Evolutionary conservation across 345 rosid species (phyloP).

Genomic region (Arabis hirsuta): DNA sequence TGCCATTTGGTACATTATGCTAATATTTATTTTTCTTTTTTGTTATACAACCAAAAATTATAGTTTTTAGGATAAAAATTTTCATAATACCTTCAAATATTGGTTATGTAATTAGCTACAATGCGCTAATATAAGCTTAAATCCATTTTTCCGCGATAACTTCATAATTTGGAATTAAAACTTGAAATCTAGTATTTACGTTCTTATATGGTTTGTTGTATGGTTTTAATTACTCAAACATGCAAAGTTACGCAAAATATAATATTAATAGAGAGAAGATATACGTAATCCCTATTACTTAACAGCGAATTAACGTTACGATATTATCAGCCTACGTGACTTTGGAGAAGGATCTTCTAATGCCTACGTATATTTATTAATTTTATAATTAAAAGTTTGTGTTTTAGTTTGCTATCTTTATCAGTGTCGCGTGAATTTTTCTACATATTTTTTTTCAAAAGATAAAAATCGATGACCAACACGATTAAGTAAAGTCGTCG

Average conservation of each 20-base stretch:
- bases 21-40: neutral
- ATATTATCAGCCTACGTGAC: slow-evolving; percentile 24
- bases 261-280: neutral
- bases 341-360: slow-evolving; percentile 32
- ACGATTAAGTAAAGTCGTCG: slow-evolving; percentile 41
- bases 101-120: too few relatives aligned
- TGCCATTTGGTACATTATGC: neutral
- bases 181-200: neutral
- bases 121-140: neutral
- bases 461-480: slow-evolving; percentile 24
- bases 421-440: slow-evolving; percentile 15
- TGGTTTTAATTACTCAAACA: neutral
- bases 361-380: slow-evolving; percentile 38
- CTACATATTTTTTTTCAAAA: slow-evolving; percentile 20
- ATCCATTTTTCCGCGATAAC: neutral
- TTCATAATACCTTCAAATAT: too few relatives aligned
- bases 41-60: neutral
- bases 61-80: neutral
- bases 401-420: slow-evolving; percentile 39
- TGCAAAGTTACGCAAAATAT: neutral
- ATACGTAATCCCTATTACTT: slow-evolving; percentile 40
- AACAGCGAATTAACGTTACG: slow-evolving; percentile 36
- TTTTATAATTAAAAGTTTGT: slow-evolving; percentile 36
- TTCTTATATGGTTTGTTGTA: neutral
- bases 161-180: neutral